Evolutionary conservation across 768 basidiomycete genomes (phyloP), one percentile per base, ranked within the genome.

Genomic region (Tulasnella sp.): DNA sequence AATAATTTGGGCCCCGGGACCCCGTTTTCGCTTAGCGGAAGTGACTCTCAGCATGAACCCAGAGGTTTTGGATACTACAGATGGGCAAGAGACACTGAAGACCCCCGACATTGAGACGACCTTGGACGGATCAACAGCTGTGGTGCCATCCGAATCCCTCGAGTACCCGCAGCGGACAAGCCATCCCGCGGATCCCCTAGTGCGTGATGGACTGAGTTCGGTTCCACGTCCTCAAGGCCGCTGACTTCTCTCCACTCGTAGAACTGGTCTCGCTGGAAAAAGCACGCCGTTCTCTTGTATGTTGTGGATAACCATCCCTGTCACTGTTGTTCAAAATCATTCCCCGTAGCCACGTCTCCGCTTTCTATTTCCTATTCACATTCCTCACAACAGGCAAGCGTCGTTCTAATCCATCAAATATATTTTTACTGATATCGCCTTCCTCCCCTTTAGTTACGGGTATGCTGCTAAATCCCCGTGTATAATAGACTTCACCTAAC

Each of bases 331-430:
- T 40, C 67, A 59, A 59, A 59, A 22, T 59, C 22, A 26, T 59
- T 59, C 22, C 52, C 52, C 52, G 52, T 59, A 69, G 67, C 22
- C 67, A 69, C 40, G 64, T 74, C 41, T 75, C 74, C n/a, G 32
- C 44, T 9, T 72, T 73, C 37, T 75, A 75, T 44, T 75, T 75
- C 44, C 40, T 75, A 14, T 75, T 74, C 59, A 75, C 74, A 34
- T 75, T 74, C 36, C 59, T 75, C 41, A 75, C 74, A 29, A 75
- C 74, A 44, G 67, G 67, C 22, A 47, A 40, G 67, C 5, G 5
- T 66, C 39, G 22, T 8, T 39, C 32, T n/a, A 35, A 17, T 47
- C 41, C 36, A 5, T 9, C 19, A 69, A 12, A 1, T 3, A 5
- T 14, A n/a, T 9, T 29, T 69, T 29, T 39, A 1, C 32, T 47